Base-by-base conservation (phyloP, 345 rosid genomes). In the Theobroma cacao region DNA sequence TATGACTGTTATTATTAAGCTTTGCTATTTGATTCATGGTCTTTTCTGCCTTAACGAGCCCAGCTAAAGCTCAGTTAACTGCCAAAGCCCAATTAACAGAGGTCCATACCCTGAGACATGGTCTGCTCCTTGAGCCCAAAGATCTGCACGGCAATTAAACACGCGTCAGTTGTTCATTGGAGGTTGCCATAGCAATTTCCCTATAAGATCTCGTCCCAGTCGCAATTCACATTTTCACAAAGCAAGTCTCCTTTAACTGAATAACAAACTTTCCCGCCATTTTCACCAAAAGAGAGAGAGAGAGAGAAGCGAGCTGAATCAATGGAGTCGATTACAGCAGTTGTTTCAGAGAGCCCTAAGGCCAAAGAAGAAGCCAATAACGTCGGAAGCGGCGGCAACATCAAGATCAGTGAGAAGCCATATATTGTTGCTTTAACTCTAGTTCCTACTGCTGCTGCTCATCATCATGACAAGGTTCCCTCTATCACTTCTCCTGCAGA, bases 301-400 rank as follows among this genome's bases (percentile, higher is more conserved):
- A 41, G 58, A 20, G 73, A 69, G 47, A 56, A 59, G 43, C 59
- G 40, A 58, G n/a, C 24, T 22, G 71, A 50, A 28, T 75, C 77
- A 61, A 79, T 81, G 87, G 85, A 77, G 81, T 72, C 75, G 11
- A 59, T 7, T 36, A 61, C 53, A n/a, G 52, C 47, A 52, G 36
- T 33, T 55, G 72, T 48, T 56, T 31, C 68, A 61, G 78, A 60
- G 75, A 17, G 33, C 65, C 34, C 33, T 41, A 66, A 11, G 65
- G 17, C 45, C 43, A 69, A 52, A 69, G 31, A 33, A 69, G 72
- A 56, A 30, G 28, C 33, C 36, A 76, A 74, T 78, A 75, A 69
- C 28, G 31, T 2, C 36, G n/a, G 64, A 48, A 18, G 38, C 31
- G 3, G 20, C 34, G 34, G 24, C 26, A 12, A 20, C 58, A 34